Evolutionary conservation across 306 rosid genomes (phyloP), one percentile per base, ranked within the genome.

Genomic region (Cajanus cajan): DNA sequence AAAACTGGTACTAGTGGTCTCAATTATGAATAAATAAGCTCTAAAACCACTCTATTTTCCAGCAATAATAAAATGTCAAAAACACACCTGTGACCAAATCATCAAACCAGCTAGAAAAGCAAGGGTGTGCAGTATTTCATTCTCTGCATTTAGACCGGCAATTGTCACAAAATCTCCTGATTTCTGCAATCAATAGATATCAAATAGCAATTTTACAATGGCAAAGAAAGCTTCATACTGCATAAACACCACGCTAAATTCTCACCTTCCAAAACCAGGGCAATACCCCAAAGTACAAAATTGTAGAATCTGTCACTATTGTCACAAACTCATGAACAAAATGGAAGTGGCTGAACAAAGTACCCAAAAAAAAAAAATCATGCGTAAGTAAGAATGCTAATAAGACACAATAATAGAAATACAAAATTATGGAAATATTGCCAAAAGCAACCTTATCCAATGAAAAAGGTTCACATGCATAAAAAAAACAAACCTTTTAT

Each of bases 251-350:
- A 52, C 16, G 79, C 44, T 57, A 66, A 84, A 81, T 75, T 68
- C 87, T 84, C 77, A 92, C 98, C 97, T 92, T 92, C 98, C 98
- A 95, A 84, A 95, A 82, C 98, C 95, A 95, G 79, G 98, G 98
- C 85, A 95, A 83, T 48, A 91, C 87, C 48, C 96, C 86, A 65
- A 75, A 90, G 78, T 86, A 89, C 85, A 95, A 86, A 79, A 95
- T 90, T 76, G 98, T 80, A 57, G 96, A 91, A 73, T 91, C 96
- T 90, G 90, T 90, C 87, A 92, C 71, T 68, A 95, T 95, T 50
- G 98, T 87, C 74, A 95, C 97, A 44, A 92, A 88, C 88, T 88
- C 97, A 5, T 95, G 98, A 88, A 92, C 68, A 83, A 95, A 95
- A 87, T 90, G 97, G 73, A 95, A 95, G 85, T 85, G 74, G 87